Conservation (phyloP, 2,329 filamentous ascomycete species). For the Colletotrichum melonis region DNA sequence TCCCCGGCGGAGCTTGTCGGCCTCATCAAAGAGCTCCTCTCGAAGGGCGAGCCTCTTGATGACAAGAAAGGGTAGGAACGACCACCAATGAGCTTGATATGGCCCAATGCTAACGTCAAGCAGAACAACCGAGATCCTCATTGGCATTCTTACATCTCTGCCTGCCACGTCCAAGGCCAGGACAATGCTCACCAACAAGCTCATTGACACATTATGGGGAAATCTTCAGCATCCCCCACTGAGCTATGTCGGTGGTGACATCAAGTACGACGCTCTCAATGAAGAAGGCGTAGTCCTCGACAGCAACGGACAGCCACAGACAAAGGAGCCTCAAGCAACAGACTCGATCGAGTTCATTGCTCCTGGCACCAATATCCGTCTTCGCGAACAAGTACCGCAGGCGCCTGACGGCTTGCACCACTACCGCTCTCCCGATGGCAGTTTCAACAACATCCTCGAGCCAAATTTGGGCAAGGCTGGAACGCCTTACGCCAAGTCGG, state of each 20-base stretch:
- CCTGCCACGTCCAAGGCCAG: slow-evolving; percentile 48
- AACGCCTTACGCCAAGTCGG: slow-evolving; percentile 76
- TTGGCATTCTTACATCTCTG: slow-evolving; percentile 52
- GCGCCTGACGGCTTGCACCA: slow-evolving; percentile 49
- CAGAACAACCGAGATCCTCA: slow-evolving; percentile 52
- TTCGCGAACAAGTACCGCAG: slow-evolving; percentile 50
- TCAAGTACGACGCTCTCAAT: slow-evolving; percentile 50
- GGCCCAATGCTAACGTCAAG: not conserved
- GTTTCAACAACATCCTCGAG: slow-evolving; percentile 67
- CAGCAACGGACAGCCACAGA: not conserved
- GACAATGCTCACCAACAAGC: slow-evolving; percentile 56
- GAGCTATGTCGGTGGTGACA: slow-evolving; percentile 53
- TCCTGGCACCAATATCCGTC: slow-evolving; percentile 48
- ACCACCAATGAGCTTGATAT: not conserved
- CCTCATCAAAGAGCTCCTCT: slow-evolving; percentile 44
- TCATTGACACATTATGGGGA: slow-evolving; percentile 65
- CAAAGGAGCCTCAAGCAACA: slow-evolving; percentile 41
- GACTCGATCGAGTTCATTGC: slow-evolving; percentile 53
- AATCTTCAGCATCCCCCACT: slow-evolving; percentile 66
- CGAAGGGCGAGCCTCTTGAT: slow-evolving; percentile 57
- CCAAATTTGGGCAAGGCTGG: slow-evolving; percentile 74
- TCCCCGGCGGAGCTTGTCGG: slow-evolving; percentile 43
- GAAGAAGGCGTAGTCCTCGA: not conserved
- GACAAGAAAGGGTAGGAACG: slow-evolving; percentile 62
- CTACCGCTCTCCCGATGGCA: slow-evolving; percentile 51